These are phyloP conservation scores for Circinella minor DNA, from an alignment of 371 early-diverging fungal species.

Conservation along the genomic window DNA sequence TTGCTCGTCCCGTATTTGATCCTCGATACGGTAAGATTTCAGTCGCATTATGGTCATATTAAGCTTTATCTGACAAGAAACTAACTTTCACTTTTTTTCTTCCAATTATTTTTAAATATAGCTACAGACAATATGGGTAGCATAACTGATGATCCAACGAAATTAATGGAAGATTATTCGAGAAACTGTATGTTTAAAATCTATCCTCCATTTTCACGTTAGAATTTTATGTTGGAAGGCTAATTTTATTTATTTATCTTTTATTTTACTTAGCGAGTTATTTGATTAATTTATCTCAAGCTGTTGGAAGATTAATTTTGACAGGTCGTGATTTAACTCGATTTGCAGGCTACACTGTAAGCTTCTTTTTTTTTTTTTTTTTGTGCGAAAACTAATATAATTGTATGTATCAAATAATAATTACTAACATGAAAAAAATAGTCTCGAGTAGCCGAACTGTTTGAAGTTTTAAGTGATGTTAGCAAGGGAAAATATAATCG, in stretches of 20 bases:
- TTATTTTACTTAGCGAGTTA: constrained; percentile 72
- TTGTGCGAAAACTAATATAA: not conserved
- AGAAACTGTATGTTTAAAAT: constrained; percentile 65
- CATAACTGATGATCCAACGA: constrained; percentile 68
- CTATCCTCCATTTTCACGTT: no score
- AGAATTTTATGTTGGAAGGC: no score
- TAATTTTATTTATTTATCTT: not conserved
- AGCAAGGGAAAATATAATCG: constrained; percentile 67
- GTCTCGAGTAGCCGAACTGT: constrained; percentile 78
- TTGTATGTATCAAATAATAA: no score
- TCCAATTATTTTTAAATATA: not conserved
- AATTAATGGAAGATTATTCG: constrained; percentile 86
- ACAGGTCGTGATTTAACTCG: constrained; percentile 84
- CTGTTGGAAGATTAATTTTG: constrained; percentile 83
- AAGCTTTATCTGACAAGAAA: no score
- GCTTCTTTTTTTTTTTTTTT: constrained; percentile 7
- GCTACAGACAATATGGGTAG: constrained; percentile 65
- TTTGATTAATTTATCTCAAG: constrained; percentile 85
- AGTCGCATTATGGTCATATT: not conserved
- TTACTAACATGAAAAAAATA: constrained; percentile 13
- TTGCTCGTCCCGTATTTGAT: constrained; percentile 84
- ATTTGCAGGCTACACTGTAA: constrained; percentile 75
- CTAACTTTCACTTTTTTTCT: no score
- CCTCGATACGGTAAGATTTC: constrained; percentile 57
- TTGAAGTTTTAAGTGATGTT: constrained; percentile 77